A percentile compares a stretch with the other conserved stretches of the same genome.
Conservation (phyloP, 2,329 filamentous ascomycete genomes). For the Aspergillus sp. region DNA sequence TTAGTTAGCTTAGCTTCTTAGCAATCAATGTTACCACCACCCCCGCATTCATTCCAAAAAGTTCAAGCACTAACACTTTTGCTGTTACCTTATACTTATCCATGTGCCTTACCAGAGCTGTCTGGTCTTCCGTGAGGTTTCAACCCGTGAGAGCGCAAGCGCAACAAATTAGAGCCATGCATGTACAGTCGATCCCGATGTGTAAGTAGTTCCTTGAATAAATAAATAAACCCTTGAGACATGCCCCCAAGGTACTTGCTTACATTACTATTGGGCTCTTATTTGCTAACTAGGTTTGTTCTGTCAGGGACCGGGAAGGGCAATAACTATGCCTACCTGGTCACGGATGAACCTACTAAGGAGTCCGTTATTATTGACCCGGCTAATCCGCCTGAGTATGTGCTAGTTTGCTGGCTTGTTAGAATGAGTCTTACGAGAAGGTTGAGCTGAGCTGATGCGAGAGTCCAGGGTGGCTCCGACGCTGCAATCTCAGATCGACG, state of each 20-base stretch:
- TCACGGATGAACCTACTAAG: conserved; percentile 52
- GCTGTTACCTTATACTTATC: conserved; percentile 11
- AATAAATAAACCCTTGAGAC: not conserved
- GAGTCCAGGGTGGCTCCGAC: conserved; percentile 58
- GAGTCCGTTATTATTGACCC: conserved; percentile 55
- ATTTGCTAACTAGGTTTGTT: not conserved
- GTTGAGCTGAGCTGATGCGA: not conserved
- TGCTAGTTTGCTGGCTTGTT: conserved; percentile 1
- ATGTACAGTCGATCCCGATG: conserved; percentile 57
- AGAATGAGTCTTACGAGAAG: no score
- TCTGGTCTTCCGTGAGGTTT: conserved; percentile 22
- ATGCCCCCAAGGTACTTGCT: not conserved
- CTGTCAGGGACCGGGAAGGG: conserved; percentile 39
- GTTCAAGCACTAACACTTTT: not conserved
- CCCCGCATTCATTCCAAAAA: conserved; percentile 10
- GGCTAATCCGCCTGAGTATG: conserved; percentile 53
- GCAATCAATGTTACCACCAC: not conserved
- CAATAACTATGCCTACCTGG: conserved; percentile 57
- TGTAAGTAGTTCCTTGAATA: conserved; percentile 43
- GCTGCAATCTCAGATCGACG: conserved; percentile 71
- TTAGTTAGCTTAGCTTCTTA: not conserved
- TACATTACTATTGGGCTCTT: not conserved
- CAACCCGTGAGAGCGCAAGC: not conserved
- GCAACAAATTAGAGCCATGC: conserved; percentile 43
- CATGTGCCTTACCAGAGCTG: conserved; percentile 34